Evolutionary conservation across 2,329 filamentous ascomycete species (phyloP).

Genomic region (Monilinia fructicola): DNA sequence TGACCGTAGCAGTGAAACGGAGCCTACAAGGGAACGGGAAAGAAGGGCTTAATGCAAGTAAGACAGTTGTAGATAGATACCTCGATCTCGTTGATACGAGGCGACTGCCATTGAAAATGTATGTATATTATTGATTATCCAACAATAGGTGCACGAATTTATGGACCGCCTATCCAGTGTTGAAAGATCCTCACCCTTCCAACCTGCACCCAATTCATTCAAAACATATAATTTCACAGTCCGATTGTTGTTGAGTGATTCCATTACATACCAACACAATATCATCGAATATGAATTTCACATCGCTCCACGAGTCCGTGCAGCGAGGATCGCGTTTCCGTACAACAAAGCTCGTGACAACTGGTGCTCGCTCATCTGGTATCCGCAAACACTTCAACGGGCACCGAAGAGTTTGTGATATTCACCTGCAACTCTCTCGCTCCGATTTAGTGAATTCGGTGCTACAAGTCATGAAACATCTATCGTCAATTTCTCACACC

Average conservation of each 20-base stretch:
- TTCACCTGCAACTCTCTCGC: not conserved
- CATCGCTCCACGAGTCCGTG: too few relatives aligned
- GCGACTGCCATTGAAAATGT: not conserved
- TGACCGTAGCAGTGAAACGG: not conserved
- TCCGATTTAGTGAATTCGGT: not conserved
- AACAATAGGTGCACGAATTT: not conserved
- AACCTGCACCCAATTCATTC: not conserved
- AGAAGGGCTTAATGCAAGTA: not conserved
- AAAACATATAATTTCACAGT: too few relatives aligned
- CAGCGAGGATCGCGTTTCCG: not conserved
- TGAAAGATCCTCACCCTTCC: too few relatives aligned
- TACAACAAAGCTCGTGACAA: not conserved
- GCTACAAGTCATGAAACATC: not conserved
- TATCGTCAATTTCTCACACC: not conserved
- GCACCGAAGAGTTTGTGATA: not conserved
- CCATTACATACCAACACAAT: too few relatives aligned
- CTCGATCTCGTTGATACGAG: not conserved
- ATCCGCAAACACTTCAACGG: not conserved
- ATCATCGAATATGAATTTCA: too few relatives aligned
- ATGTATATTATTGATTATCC: conserved; percentile 12
- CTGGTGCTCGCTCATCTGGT: not conserved
- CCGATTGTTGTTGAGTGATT: too few relatives aligned
- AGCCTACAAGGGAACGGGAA: not conserved
- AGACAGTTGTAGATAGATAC: conserved; percentile 16
- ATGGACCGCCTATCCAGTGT: too few relatives aligned